These are phyloP conservation scores for Punctularia strigosozonata DNA, from an alignment of 768 basidiomycete genomes.

Conservation along the genomic window DNA sequence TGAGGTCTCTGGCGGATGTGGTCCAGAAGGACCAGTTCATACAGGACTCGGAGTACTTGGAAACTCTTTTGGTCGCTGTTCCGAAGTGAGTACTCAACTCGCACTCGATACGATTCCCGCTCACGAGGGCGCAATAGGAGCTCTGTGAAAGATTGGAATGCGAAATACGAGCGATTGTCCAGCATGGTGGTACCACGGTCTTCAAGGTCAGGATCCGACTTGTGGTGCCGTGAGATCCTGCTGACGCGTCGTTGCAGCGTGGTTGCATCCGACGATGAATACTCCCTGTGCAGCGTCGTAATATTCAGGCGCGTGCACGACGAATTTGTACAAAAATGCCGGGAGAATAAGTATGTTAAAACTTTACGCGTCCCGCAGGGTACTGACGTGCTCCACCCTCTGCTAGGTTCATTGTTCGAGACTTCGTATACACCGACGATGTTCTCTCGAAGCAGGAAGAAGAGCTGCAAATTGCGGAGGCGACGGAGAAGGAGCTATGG, in stretches of 20 bases:
- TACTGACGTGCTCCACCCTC: slow-evolving; percentile 4
- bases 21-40: slow-evolving; percentile 76
- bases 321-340: slow-evolving; percentile 85
- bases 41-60: slow-evolving; percentile 85
- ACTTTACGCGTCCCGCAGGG: background rate
- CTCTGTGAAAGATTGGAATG: slow-evolving; percentile 78
- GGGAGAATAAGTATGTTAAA: slow-evolving; percentile 77
- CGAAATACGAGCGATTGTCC: slow-evolving; percentile 79
- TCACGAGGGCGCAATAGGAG: no score
- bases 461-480: slow-evolving; percentile 68
- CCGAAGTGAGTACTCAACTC: slow-evolving; percentile 54
- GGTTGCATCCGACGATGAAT: slow-evolving; percentile 83
- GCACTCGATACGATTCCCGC: background rate
- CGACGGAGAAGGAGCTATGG: slow-evolving; percentile 95
- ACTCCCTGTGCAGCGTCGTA: slow-evolving; percentile 71
- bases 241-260: slow-evolving; percentile 28
- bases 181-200: slow-evolving; percentile 91
- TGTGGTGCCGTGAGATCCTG: background rate
- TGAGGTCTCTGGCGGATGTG: slow-evolving; percentile 75
- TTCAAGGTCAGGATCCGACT: slow-evolving; percentile 38
- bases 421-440: slow-evolving; percentile 83
- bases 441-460: slow-evolving; percentile 69
- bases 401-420: slow-evolving; percentile 82
- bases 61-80: slow-evolving; percentile 86
- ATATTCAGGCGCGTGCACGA: slow-evolving; percentile 88